A percentile compares a stretch with the other conserved stretches of the same genome.
Evolutionary conservation across 2,329 filamentous ascomycete genomes (phyloP).

Genomic region (Chaetomiaceae sp.): DNA sequence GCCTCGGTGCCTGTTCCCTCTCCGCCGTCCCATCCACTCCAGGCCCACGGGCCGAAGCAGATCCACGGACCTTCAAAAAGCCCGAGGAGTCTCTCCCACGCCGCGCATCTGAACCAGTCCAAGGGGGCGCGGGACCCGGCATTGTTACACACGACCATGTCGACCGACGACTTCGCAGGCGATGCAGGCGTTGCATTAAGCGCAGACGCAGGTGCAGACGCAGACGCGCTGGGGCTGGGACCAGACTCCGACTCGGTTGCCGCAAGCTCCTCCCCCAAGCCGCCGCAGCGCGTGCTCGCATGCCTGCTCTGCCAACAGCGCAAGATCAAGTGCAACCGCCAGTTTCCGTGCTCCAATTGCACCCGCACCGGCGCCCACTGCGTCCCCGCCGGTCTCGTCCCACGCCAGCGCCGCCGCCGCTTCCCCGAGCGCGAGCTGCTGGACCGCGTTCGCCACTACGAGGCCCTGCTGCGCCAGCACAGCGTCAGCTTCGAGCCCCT

Average conservation of each 20-base stretch:
- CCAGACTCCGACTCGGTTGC: no score
- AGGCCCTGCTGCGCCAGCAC: slow-evolving; percentile 48
- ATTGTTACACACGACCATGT: no score
- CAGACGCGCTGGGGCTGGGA: not conserved
- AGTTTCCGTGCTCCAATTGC: slow-evolving; percentile 52
- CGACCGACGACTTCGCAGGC: no score
- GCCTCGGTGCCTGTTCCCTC: no score
- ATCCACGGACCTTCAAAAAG: not conserved
- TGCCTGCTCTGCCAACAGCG: slow-evolving; percentile 60
- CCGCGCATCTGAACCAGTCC: not conserved
- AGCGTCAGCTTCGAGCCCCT: slow-evolving; percentile 48
- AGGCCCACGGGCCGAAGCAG: not conserved
- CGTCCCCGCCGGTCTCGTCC: slow-evolving; percentile 31
- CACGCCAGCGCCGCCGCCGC: slow-evolving; percentile 35
- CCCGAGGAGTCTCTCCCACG: not conserved
- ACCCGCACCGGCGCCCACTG: slow-evolving; percentile 40
- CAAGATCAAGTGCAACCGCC: slow-evolving; percentile 57
- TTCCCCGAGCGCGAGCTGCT: slow-evolving; percentile 55
- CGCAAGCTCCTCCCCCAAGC: no score
- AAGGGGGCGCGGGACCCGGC: no score
- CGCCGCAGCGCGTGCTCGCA: slow-evolving; percentile 31
- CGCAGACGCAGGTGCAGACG: no score
- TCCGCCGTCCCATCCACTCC: no score
- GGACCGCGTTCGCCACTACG: slow-evolving; percentile 50
- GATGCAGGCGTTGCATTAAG: no score